Evolutionary conservation across 2,329 filamentous ascomycete species (phyloP).

Genomic region (Mycosphaerelloides madeirae): DNA sequence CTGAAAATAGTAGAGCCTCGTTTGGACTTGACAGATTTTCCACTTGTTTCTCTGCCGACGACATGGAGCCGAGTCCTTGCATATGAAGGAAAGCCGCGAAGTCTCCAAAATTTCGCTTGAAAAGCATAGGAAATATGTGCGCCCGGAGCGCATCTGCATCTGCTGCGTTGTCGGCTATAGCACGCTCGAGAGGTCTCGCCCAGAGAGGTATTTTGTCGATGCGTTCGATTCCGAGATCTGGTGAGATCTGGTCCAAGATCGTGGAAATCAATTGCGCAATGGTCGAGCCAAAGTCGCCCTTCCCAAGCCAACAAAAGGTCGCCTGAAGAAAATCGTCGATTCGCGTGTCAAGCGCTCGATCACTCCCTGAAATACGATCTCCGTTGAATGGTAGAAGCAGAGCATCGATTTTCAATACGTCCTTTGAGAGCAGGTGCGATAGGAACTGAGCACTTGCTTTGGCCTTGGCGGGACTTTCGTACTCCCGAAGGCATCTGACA

Average conservation of each 20-base stretch:
- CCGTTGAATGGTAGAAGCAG: slow-evolving; percentile 2
- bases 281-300: slow-evolving; percentile 31
- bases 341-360: neutral
- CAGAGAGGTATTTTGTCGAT: slow-evolving; percentile 13
- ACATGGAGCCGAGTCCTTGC: slow-evolving; percentile 34
- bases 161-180: slow-evolving; percentile 5
- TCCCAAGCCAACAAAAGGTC: slow-evolving; percentile 32
- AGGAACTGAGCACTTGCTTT: slow-evolving; percentile 20
- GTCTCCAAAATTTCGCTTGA: slow-evolving; percentile 37
- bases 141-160: slow-evolving; percentile 37
- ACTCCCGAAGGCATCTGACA: slow-evolving; percentile 16
- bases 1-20: slow-evolving; percentile 30
- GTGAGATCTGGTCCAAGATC: slow-evolving; percentile 27
- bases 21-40: slow-evolving; percentile 1
- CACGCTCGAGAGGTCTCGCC: slow-evolving; percentile 20
- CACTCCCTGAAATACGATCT: neutral
- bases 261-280: slow-evolving; percentile 27
- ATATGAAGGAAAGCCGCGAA: slow-evolving; percentile 39
- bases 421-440: slow-evolving; percentile 15
- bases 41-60: neutral
- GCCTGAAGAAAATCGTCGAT: slow-evolving; percentile 6
- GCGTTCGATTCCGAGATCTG: neutral
- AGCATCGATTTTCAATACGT: slow-evolving; percentile 10
- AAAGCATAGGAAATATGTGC: slow-evolving; percentile 46
- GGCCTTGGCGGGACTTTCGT: slow-evolving; percentile 12